Evolutionary conservation across 306 rosid genomes (phyloP), one percentile per base, ranked within the genome.

Genomic region (Fragaria nilgerrensis): DNA sequence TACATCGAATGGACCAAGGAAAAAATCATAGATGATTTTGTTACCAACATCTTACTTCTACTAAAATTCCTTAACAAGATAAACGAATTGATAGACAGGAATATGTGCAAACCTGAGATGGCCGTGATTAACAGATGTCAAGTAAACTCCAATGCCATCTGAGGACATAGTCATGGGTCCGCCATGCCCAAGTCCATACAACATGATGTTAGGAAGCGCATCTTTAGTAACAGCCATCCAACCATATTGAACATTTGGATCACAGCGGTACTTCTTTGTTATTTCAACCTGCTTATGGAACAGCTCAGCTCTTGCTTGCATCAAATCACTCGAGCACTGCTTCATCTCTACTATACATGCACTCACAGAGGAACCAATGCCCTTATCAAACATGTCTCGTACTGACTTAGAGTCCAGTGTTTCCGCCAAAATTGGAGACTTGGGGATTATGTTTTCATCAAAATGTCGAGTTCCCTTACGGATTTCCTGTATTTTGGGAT

Each of bases 71-170:
- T 29, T 19, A 9, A 36, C 23, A 41, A 2, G 0, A n/a, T 4
- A 25, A 2, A 44, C 19, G 12, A 62, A 75, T 32, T 61, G 32
- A 19, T 23, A 27, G 11, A 25, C 9, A 34, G 44, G 50, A 14
- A 27, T 2, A 61, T 17, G 52, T 20, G 41, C 65, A 49, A 20
- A 82, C 85, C 85, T 82, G 82, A 61, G 62, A 50, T 78, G 52
- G 6, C 77, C 29, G 44, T 64, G 62, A 44, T 59, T 59, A n/a
- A 64, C 53, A 32, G 85, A 63, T 27, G 85, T 58, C 68, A 82
- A 71, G 74, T 82, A 77, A 78, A 82, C 79, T 64, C 85, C 85
- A 61, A 36, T 22, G 72, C 82, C 85, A 78, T 78, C 68, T 29
- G 74, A 53, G n/a, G 79, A 74, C 59, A 45, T 66, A 64, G 65